Evolutionary conservation across 1,139 yeast species (phyloP).

Genomic region (Zygotorulaspora mrakii): DNA sequence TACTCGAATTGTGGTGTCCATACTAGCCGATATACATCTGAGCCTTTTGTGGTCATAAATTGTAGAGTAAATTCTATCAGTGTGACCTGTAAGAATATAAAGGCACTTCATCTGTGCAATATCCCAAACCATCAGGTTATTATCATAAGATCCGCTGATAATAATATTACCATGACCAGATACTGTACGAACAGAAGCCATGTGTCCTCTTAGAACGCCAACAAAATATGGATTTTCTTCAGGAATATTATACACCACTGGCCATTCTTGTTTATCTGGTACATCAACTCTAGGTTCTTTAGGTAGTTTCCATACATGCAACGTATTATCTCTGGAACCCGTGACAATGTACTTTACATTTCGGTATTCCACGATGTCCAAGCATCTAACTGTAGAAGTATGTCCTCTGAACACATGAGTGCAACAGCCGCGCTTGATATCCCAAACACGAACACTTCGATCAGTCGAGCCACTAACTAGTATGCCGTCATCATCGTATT

Average conservation of each 20-base stretch:
- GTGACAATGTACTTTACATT: conserved; percentile 66
- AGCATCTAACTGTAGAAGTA: conserved; percentile 86
- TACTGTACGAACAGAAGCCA: conserved; percentile 82
- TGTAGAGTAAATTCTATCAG: conserved; percentile 82
- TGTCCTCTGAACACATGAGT: conserved; percentile 89
- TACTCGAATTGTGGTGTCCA: conserved; percentile 82
- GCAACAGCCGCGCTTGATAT: conserved; percentile 44
- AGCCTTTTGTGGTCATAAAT: conserved; percentile 71
- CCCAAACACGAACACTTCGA: conserved; percentile 89
- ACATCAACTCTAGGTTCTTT: conserved; percentile 38
- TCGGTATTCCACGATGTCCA: conserved; percentile 70
- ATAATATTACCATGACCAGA: conserved; percentile 81
- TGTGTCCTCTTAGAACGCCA: conserved; percentile 77
- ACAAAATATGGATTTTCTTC: conserved; percentile 69
- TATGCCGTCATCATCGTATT: conserved; percentile 53
- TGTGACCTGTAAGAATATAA: conserved; percentile 76
- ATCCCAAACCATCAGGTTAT: conserved; percentile 91
- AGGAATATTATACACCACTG: conserved; percentile 40
- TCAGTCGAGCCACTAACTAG: conserved; percentile 91
- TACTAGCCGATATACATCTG: conserved; percentile 86
- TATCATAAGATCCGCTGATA: conserved; percentile 88
- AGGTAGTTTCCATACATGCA: conserved; percentile 87
- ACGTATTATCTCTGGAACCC: conserved; percentile 86
- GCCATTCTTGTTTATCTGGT: conserved; percentile 34
- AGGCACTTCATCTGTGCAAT: conserved; percentile 68